A percentile compares a stretch with the other conserved stretches of the same genome.
These are phyloP conservation scores for Mucor racemosus DNA, from an alignment of 371 early-diverging fungal species.

Conservation along the genomic window DNA sequence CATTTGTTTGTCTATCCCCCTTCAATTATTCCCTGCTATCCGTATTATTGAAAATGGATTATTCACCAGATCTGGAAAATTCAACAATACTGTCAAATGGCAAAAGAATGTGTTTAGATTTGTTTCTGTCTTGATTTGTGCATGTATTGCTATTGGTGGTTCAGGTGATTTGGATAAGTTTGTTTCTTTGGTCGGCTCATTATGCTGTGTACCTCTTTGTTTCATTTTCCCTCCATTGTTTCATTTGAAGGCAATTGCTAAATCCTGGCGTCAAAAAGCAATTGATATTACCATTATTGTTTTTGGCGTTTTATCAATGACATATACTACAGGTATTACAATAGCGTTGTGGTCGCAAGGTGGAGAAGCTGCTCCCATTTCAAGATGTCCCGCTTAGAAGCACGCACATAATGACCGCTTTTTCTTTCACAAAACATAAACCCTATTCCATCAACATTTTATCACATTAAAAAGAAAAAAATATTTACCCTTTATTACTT, in stretches of 20 bases:
- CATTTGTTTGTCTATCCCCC: slow-evolving; percentile 83
- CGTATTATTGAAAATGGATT: slow-evolving; percentile 80
- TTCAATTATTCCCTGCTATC: slow-evolving; percentile 86
- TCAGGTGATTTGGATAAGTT: slow-evolving; percentile 80
- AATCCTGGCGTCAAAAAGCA: slow-evolving; percentile 35
- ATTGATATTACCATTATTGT: slow-evolving; percentile 64
- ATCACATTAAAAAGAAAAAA: too few relatives aligned
- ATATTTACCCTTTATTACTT: neutral
- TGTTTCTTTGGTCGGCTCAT: slow-evolving; percentile 80
- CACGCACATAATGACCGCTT: neutral
- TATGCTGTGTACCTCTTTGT: slow-evolving; percentile 67
- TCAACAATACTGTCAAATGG: slow-evolving; percentile 78
- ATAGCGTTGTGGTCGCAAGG: slow-evolving; percentile 67
- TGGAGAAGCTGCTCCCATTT: slow-evolving; percentile 43
- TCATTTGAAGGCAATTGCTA: slow-evolving; percentile 71
- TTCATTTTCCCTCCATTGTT: slow-evolving; percentile 87
- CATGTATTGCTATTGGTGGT: slow-evolving; percentile 73
- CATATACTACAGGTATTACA: slow-evolving; percentile 80
- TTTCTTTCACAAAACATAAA: neutral
- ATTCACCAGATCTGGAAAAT: slow-evolving; percentile 69
- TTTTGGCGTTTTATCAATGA: slow-evolving; percentile 78
- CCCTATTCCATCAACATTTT: too few relatives aligned
- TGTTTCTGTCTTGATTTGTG: slow-evolving; percentile 61
- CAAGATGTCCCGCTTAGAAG: slow-evolving; percentile 38
- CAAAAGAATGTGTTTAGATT: slow-evolving; percentile 82